Base-by-base conservation (phyloP, 2,329 filamentous ascomycete species). In the Drechslerella stenobrocha region DNA sequence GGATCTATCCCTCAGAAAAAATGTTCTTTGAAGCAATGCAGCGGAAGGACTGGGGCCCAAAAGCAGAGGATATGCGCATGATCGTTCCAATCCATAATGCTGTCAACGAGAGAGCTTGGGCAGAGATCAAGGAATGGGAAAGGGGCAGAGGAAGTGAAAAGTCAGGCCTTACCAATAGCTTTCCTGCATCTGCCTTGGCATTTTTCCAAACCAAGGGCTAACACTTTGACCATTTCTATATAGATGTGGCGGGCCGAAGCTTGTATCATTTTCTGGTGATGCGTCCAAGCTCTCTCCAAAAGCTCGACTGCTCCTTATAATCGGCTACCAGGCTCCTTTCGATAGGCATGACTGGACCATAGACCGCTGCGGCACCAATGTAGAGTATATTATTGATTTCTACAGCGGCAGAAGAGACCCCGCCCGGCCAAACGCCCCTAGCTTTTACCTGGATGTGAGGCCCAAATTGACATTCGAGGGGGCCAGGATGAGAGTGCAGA, bases 21-120 rank as follows among this genome's bases (percentile, higher is more conserved):
- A 95, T 96, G 85, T 98, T 98, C 81, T 97, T 97, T 79, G 89
- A 95, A 47, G 93, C 93, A 44, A 92, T 98, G 85, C 85, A 87
- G 80, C 87, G 92, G 75, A 98, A 98, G 77, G 87, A 87, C 42
- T 87, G 90, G 79, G 84, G 85, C 67, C 86, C 83, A 26, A 79
- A 81, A 11, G 84, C 83, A 0, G 79, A 81, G 3, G 90, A 96
- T 77, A 96, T 96, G 87, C 86, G 84, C 74, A 88, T 88, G 30
- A 91, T 97, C 30, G 91, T 97, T 56, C 93, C 90, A 1, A 97
- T 97, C 73, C 93, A 98, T 79, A 98, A 98, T 76, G 93, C 93
- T 44, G 93, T 98, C 70, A 98, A 98, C 77, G 93, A 98, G 82
- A 82, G 89, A 40, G 93, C 93, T 0, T 98, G 93, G 93, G 81